Conservation (phyloP, 257 asterid genomes). For the Nicotiana undulata region DNA sequence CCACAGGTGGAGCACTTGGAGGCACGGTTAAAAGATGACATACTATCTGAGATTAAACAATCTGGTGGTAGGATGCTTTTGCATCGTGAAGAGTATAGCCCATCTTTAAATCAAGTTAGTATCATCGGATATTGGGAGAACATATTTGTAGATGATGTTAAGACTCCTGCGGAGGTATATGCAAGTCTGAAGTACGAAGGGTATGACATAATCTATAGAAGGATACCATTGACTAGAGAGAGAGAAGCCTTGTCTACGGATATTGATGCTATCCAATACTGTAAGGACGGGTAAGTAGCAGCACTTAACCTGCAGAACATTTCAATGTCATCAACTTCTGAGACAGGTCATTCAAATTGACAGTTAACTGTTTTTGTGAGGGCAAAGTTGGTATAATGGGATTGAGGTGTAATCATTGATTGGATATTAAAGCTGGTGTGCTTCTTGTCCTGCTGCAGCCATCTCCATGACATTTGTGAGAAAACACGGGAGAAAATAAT, state of each 20-base stretch:
- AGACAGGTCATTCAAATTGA: neutral
- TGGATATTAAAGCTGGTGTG: neutral
- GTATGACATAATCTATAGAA: slow-evolving; percentile 52
- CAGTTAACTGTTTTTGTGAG: neutral
- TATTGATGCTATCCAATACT: slow-evolving; percentile 86
- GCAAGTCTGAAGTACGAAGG: slow-evolving; percentile 61
- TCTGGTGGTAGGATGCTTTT: slow-evolving; percentile 98
- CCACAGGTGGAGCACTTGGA: slow-evolving; percentile 95
- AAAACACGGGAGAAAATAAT: too few species aligned
- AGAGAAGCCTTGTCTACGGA: slow-evolving; percentile 92
- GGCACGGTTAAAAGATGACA: slow-evolving; percentile 89
- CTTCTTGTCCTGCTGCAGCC: neutral
- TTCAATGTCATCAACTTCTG: neutral
- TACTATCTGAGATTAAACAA: slow-evolving; percentile 60
- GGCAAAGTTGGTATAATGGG: neutral
- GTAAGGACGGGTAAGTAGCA: slow-evolving; percentile 74
- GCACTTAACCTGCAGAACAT: slow-evolving; percentile 5
- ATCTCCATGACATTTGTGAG: too few species aligned
- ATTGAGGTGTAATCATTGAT: neutral
- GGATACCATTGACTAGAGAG: slow-evolving; percentile 95
- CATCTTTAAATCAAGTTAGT: slow-evolving; percentile 71
- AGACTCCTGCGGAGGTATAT: slow-evolving; percentile 92
- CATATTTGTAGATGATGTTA: slow-evolving; percentile 74
- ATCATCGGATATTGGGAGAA: slow-evolving; percentile 97
- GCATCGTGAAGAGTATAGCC: slow-evolving; percentile 93